A percentile compares a stretch with the other conserved stretches of the same genome.
Evolutionary conservation across 108 stramenopile species (phyloP).

Genomic region (Nitzschia palea): DNA sequence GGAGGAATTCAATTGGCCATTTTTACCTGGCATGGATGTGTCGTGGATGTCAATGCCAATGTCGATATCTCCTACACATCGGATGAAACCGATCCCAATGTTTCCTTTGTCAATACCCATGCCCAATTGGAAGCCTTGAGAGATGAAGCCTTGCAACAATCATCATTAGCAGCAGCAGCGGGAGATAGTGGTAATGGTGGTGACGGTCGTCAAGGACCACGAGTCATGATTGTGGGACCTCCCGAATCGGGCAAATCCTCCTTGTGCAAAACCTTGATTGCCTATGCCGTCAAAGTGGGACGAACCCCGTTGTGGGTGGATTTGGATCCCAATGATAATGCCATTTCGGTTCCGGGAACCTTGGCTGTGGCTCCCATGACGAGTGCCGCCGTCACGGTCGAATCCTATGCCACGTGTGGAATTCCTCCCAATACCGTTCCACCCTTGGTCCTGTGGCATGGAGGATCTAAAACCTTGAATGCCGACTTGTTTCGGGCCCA

Average conservation of each 20-base stretch:
- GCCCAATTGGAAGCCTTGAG: conserved; percentile 88
- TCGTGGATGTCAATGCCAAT: conserved; percentile 47
- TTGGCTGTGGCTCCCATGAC: conserved; percentile 65
- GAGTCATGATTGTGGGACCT: conserved; percentile 79
- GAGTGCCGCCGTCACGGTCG: conserved; percentile 48
- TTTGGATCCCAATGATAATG: conserved; percentile 78
- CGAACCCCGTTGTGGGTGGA: conserved; percentile 80
- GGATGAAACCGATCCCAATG: conserved; percentile 80
- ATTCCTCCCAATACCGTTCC: conserved; percentile 41
- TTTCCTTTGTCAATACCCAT: conserved; percentile 88
- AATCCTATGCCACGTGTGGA: conserved; percentile 59
- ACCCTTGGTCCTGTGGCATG: conserved; percentile 83
- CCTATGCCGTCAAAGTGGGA: conserved; percentile 85
- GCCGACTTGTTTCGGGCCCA: conserved; percentile 79
- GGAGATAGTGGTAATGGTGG: neutral
- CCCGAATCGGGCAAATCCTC: conserved; percentile 85
- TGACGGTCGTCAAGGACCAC: conserved; percentile 50
- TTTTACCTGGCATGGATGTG: conserved; percentile 92
- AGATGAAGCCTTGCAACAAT: conserved; percentile 63
- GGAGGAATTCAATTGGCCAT: conserved; percentile 75
- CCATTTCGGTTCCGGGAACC: conserved; percentile 75
- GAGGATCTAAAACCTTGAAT: conserved; percentile 21
- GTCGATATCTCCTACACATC: conserved; percentile 61
- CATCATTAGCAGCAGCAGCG: neutral
- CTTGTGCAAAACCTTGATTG: conserved; percentile 56